Base-by-base conservation (phyloP, 169 alveolate genomes). In the Plasmodium vivax region DNA sequence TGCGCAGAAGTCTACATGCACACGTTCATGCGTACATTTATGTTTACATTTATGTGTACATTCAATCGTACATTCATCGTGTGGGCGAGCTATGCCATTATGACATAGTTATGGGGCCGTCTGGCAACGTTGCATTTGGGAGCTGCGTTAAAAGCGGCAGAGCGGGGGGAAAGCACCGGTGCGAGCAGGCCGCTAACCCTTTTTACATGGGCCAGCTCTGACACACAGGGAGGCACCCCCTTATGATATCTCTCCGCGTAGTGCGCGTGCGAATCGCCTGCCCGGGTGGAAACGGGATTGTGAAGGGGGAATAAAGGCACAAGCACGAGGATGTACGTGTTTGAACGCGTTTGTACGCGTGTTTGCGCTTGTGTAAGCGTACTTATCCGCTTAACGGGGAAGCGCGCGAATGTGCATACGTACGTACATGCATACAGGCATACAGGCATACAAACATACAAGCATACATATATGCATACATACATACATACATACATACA, bases 371-470 rank as follows among this genome's bases (percentile, higher is more conserved):
- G 68, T 77, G 84, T 34, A 51, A 9, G 27, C 51, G 32, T 34
- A 23, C 68, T 77, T 34, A 77, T 34, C 54, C 6, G 30, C 41
- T 23, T 77, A 77, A 77, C 10, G 19, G 30, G 51, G 16, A 77
- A 77, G 56, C 62, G 32, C 56, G 27, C 43, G 56, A 19, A 80
- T 34, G 56, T 80, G 3, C 87, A 36, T 38, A 83, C 72, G 58
- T 34, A 41, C 79, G 56, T 82, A 4, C 62, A 82, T 82, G 71
- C 38, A 32, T 27, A 32, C 74, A 81, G n/a, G n/a, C 68, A 82
- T 30, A 56, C 71, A 30, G 56, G n/a, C n/a, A n/a, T n/a, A n/a
- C n/a, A n/a, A n/a, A 30, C 68, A 82, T 30, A 56, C 71, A 30
- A 56, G n/a, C n/a, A n/a, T n/a, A n/a, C n/a, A n/a, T n/a, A n/a